Evolutionary conservation across 1,284 basidiomycete species (phyloP), one percentile per base, ranked within the genome.

Genomic region (Cutaneotrichosporon mucoides): DNA sequence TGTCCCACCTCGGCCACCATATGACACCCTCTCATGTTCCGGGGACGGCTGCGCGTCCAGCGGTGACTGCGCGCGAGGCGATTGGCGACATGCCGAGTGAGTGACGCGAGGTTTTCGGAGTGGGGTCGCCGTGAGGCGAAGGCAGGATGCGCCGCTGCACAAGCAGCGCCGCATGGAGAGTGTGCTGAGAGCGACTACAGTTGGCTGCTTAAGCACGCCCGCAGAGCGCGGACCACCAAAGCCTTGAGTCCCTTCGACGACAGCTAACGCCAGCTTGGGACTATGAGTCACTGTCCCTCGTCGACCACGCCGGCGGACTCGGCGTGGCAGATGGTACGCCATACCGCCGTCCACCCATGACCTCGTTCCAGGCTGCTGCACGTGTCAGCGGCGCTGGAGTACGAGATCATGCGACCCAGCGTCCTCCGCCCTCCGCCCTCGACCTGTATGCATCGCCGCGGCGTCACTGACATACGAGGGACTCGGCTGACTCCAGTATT

Each of bases 61-160:
- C 66, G 0, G 47, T 72, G 7, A 71, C 69, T 1, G 68, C 67
- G 0, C 8, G 54, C 6, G 68, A 68, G 36, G 70, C 68, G 0
- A 57, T 70, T 6, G 49, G 51, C 2, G 73, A 73, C 46, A 50
- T 75, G 1, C 70, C 69, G 3, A n/a, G 65, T 73, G 53, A 59
- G 61, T 24, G 24, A 24, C 24, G 24, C 24, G 24, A 24, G 24
- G 24, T 24, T 24, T 24, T 24, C 24, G 24, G 24, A 24, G 24
- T 24, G 24, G 24, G 24, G 24, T 24, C 24, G 24, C 24, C 24
- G 24, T 24, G 24, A 24, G 24, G 24, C 24, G 24, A 24, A 24
- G 24, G 24, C 24, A 24, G 24, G 24, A 24, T 24, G 24, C 24
- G 24, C 24, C 24, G 24, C 24, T 24, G 24, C 24, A 24, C 24